Evolutionary conservation across 2,329 filamentous ascomycete species (phyloP).

Genomic region (Scedosporium dehoogii): DNA sequence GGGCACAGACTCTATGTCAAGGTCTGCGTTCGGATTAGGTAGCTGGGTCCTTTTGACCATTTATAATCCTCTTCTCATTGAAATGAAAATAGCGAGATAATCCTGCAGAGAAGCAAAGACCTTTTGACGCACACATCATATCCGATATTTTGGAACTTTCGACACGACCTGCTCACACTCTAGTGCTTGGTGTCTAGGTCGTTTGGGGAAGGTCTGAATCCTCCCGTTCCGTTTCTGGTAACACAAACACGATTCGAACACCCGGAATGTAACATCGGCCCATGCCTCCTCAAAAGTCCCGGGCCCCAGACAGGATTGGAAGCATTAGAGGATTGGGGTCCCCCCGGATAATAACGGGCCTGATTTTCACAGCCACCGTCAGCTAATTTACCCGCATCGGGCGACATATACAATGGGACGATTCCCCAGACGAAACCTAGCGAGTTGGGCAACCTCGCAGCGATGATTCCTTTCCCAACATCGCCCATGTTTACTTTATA

Average conservation of each 20-base stretch:
- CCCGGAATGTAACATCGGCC: constrained; percentile 1
- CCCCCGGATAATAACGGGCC: not conserved
- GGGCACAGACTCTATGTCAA: no score
- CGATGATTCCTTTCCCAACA: not conserved
- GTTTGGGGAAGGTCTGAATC: not conserved
- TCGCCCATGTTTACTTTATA: not conserved
- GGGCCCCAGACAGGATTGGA: not conserved
- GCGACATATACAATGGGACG: not conserved
- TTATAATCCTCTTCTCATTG: no score
- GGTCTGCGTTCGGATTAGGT: no score
- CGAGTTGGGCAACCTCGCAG: not conserved
- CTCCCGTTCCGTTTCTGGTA: not conserved
- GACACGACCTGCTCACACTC: not conserved
- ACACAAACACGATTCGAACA: not conserved
- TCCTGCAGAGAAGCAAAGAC: no score
- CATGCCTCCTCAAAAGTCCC: not conserved
- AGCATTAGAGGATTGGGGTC: not conserved
- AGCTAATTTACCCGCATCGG: not conserved
- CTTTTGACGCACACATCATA: no score
- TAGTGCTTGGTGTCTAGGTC: not conserved
- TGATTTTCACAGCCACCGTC: not conserved
- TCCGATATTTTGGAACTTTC: not conserved
- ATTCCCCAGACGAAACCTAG: not conserved
- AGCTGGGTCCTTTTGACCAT: no score
- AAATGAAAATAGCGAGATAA: no score